Evolutionary conservation across 768 basidiomycete species (phyloP), one percentile per base, ranked within the genome.

Genomic region (Serendipita sp.): DNA sequence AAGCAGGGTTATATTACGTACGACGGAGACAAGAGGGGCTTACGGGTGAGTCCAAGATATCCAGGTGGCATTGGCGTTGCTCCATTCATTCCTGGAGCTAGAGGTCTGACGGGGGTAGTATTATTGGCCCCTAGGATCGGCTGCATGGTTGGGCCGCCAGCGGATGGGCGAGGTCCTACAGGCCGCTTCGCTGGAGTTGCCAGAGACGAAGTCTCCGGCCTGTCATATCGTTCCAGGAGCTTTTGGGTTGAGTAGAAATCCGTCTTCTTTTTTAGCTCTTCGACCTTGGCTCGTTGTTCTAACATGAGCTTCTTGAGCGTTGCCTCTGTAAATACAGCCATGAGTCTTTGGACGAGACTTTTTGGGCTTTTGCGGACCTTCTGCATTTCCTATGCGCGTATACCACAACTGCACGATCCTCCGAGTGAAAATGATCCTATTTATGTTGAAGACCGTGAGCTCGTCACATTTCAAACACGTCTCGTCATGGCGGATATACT

Each of bases 211-310:
- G 37, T 24, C 79, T 71, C 16, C 3, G 75, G 70, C 44, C 88
- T 89, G 68, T 95, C 95, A 70, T 96, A 97, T 65, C 85, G 83
- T 72, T 95, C 92, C 16, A 99, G 78, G 51, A 99, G 79, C 69
- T 87, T 90, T 63, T 89, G 85, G 34, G 93, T 99, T 10, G 83
- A 83, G 72, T 99, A 91, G 74, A 90, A 99, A 69, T 97, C 95
- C 1, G 94, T 97, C 73, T 89, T 92, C 77, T 92, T 92, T 80
- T 99, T 99, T 69, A 98, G 90, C 69, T 96, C 94, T 68, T 95
- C 92, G 44, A 99, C 82, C 71, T 89, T 92, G 28, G 80, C 78
- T 18, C 89, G 86, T 67, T 94, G 92, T 70, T 86, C 78, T 70
- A 86, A 86, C 71, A 88, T 79, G 2, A 93, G 77, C 1, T 74